Percentiles rank a stretch among this genome's conserved stretches.
phyloP scores from a whole-genome alignment of 306 rosid genomes.

The Cucumis melo region DNA sequence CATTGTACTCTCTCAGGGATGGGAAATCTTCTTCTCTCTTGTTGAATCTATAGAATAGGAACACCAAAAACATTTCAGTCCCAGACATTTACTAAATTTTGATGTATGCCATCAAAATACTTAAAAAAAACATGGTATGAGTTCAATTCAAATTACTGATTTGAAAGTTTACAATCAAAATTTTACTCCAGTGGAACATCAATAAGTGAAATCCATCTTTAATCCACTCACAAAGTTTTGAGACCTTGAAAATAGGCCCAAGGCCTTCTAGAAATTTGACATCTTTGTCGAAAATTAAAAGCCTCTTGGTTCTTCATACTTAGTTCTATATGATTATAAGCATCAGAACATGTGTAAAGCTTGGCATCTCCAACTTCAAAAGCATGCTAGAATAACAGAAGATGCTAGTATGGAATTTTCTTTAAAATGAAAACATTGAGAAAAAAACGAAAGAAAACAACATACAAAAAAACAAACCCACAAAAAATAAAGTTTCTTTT shows the following conservation, averaged over 20 bases:
- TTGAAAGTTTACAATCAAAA: not conserved
- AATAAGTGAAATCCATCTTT: not conserved
- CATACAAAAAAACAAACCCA: no score
- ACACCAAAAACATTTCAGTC: not conserved
- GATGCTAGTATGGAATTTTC: no score
- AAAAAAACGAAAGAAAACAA: no score
- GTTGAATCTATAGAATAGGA: slow-evolving; percentile 41
- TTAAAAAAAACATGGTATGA: not conserved
- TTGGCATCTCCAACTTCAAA: not conserved
- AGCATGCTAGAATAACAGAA: not conserved
- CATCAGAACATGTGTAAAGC: not conserved
- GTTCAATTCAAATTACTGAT: not conserved
- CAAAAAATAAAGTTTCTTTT: no score
- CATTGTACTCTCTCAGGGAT: slow-evolving; percentile 70
- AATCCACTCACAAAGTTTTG: not conserved
- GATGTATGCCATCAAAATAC: not conserved
- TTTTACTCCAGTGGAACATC: not conserved
- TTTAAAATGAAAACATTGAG: no score
- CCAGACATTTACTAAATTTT: not conserved
- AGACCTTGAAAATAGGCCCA: not conserved
- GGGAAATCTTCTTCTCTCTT: slow-evolving; percentile 83
- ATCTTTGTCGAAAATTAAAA: no score
- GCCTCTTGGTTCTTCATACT: not conserved
- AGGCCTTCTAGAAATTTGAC: no score
- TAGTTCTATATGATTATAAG: not conserved